Evolutionary conservation across 768 basidiomycete genomes (phyloP), one percentile per base, ranked within the genome.

Genomic region (Leccinum disarticulatum): DNA sequence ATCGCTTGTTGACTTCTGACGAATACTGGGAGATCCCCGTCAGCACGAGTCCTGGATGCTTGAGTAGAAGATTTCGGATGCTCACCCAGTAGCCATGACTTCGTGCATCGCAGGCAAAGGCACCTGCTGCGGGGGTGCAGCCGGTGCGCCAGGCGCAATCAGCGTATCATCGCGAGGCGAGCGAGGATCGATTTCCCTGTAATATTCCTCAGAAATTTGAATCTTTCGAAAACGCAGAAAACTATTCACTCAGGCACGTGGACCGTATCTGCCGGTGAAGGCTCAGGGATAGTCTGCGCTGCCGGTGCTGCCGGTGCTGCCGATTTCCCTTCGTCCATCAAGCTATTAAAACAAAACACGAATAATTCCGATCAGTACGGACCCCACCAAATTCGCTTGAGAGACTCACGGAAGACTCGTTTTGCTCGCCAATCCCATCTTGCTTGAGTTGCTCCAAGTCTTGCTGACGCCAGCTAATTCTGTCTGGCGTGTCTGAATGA

Each of bases 101-200:
- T 74, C 75, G n/a, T 74, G 56, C 72, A 74, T 73, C 14, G 70
- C 58, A 14, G 71, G 73, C 25, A 77, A 60, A 17, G 75, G 71
- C 15, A 74, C 56, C 33, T 70, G 67, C 43, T 43, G 43, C n/a
- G 43, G 43, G 2, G 72, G 72, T 28, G 65, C 67, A 10, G 48
- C 27, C 8, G 48, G 48, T 19, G n/a, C 43, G 43, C 31, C 59
- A n/a, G 70, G 65, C 13, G 33, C 33, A 31, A 71, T 5, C 59
- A 74, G 55, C 19, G 54, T 31, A 6, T 74, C 72, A 41, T 76
- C 74, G 19, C 73, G 69, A 5, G 75, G 72, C 6, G 71, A 74
- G 35, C 74, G 74, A 54, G 69, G 70, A 19, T 70, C 71, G 14
- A 69, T 58, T 14, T 53, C 13, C 11, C 70, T 70, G 30, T 6